Conservation (phyloP, 352 stramenopile genomes). For the Plasmopara viticola region DNA sequence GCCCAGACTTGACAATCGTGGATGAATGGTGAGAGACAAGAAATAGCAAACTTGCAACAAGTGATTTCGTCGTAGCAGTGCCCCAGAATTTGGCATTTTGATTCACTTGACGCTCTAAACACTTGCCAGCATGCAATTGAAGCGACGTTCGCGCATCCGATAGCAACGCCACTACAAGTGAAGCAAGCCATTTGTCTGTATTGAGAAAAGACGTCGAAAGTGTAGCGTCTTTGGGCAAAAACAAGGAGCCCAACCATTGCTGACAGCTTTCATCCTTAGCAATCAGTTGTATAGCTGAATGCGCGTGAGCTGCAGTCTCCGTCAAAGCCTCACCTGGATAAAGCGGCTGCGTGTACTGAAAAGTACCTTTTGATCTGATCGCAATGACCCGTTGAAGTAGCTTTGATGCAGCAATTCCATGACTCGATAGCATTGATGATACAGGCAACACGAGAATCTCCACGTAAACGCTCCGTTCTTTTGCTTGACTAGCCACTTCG, state of each 20-base stretch:
- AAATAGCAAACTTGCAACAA: conserved; percentile 62
- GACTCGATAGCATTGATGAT: conserved; percentile 34
- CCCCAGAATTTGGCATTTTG: conserved; percentile 30
- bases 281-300: conserved; percentile 31
- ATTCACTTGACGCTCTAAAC: conserved; percentile 34
- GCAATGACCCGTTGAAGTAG: conserved; percentile 38
- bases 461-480: conserved; percentile 35
- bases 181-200: conserved; percentile 27
- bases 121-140: conserved; percentile 18
- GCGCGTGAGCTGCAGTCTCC: conserved; percentile 24
- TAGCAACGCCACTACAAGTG: conserved; percentile 35
- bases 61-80: conserved; percentile 25
- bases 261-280: conserved; percentile 12
- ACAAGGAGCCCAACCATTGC: conserved; percentile 39
- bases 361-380: conserved; percentile 21
- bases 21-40: conserved; percentile 34
- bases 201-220: neutral
- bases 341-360: conserved; percentile 3
- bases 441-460: conserved; percentile 56
- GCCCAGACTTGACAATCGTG: conserved; percentile 6
- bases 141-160: conserved; percentile 28
- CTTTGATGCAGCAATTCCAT: conserved; percentile 20
- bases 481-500: neutral
- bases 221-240: conserved; percentile 6
- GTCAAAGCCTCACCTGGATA: conserved; percentile 2